Conservation (phyloP, 139 green algal genomes). For the Chlamydomonas incerta region DNA sequence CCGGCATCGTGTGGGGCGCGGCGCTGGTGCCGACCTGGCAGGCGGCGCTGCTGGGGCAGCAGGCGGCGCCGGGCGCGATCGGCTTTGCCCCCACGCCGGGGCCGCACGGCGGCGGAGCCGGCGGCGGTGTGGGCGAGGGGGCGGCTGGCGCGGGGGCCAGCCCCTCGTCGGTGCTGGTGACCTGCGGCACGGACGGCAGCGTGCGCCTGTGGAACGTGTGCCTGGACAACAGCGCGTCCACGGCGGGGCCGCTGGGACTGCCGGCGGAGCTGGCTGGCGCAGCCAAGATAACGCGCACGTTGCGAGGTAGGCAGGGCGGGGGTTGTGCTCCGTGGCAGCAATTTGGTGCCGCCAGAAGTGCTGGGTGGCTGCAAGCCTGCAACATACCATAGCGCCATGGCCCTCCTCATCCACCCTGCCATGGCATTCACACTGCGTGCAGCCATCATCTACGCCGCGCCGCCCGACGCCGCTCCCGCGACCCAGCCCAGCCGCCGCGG, state of each 20-base stretch:
- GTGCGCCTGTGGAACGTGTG: slow-evolving; percentile 46
- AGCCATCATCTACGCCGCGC: slow-evolving; percentile 20
- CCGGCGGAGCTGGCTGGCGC: not conserved
- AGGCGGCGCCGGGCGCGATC: not conserved
- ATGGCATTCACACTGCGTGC: too few species aligned
- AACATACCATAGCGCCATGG: too few species aligned
- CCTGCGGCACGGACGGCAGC: slow-evolving; percentile 61
- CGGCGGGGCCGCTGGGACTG: not conserved
- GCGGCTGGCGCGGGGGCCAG: not conserved
- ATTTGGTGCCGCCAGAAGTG: too few species aligned
- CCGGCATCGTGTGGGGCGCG: slow-evolving; percentile 59
- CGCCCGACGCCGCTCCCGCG: not conserved
- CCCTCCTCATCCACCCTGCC: too few species aligned
- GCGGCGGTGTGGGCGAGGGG: not conserved
- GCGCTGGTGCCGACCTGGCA: slow-evolving; percentile 31
- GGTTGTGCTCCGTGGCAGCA: too few species aligned
- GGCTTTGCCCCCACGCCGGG: not conserved
- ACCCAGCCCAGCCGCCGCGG: not conserved
- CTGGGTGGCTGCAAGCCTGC: too few species aligned
- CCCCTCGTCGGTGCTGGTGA: slow-evolving; percentile 32
- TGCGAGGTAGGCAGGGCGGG: slow-evolving; percentile 14
- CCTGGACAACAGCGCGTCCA: slow-evolving; percentile 21
- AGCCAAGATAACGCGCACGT: slow-evolving; percentile 6
- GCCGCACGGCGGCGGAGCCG: not conserved
- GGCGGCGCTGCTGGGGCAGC: not conserved